Evolutionary conservation across 345 rosid species (phyloP), one percentile per base, ranked within the genome.

Genomic region (Gossypium herbaceum): DNA sequence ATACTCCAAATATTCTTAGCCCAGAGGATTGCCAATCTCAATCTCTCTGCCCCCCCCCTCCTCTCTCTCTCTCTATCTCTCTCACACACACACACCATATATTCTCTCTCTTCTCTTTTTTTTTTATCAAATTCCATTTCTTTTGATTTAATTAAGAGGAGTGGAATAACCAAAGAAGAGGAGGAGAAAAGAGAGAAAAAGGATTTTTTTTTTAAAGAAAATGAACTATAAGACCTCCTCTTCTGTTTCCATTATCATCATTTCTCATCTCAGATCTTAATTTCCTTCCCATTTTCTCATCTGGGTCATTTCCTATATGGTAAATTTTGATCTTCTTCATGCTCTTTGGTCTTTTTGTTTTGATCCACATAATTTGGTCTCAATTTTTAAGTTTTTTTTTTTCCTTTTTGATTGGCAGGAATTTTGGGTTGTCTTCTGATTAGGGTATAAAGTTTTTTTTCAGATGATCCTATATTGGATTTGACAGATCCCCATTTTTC

Each of bases 201-300:
- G 77, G 71, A 70, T 75, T 76, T 34, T 34, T 34, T 34, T 34
- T 34, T 34, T 4, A 24, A 34, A 77, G 76, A 56, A 79, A 43
- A 73, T 47, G 60, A 74, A 81, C 81, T 86, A 85, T 83, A 86
- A 81, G 83, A 82, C 81, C 81, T 82, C 83, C 79, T 85, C 85
- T 82, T 82, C 85, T 88, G 82, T 86, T 88, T 86, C 81, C 86
- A 78, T 86, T 84, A 79, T 83, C 76, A 76, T 79, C 71, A 74
- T 86, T 80, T 79, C 81, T 78, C 81, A 84, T 69, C 78, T 84
- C 84, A 88, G 97, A 92, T 94, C 98, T 92, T 94, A 88, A 80
- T 55, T 85, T 80, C 80, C 43, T 73, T 76, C 84, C 80, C 83
- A 81, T 77, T 87, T 87, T 48, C 84, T 86, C 82, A 78, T 84